These are phyloP conservation scores for Aureoboletus auriporus DNA, from an alignment of 768 basidiomycete species.

Conservation along the genomic window DNA sequence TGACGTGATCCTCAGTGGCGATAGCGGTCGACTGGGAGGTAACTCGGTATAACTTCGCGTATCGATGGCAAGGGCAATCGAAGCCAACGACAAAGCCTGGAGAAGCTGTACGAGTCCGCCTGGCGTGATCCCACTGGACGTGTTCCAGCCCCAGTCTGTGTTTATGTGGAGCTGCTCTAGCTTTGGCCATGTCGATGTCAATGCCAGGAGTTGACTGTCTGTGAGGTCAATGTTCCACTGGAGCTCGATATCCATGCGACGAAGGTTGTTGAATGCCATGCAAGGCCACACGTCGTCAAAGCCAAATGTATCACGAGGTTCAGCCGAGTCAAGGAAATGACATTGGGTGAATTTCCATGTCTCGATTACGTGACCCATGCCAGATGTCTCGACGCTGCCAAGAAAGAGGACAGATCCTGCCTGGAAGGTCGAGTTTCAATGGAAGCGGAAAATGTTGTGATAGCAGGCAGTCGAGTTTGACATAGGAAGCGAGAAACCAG, in stretches of 20 bases:
- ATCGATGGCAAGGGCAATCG: conserved; percentile 4
- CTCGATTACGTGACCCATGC: not conserved
- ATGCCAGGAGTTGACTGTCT: not conserved
- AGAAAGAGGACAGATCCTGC: not conserved
- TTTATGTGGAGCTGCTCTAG: conserved; percentile 7
- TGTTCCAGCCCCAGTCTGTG: conserved; percentile 4
- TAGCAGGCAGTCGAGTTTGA: not conserved
- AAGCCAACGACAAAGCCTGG: not conserved
- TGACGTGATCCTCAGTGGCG: too few relatives aligned
- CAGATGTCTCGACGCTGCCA: not conserved
- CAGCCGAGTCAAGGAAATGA: conserved; percentile 3
- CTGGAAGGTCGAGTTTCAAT: not conserved
- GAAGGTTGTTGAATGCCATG: conserved; percentile 1
- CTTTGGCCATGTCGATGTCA: conserved; percentile 8
- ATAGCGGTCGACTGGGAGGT: not conserved
- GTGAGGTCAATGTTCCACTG: not conserved
- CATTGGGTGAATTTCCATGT: not conserved
- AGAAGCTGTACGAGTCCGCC: conserved; percentile 4
- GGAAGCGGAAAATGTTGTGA: not conserved
- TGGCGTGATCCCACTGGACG: conserved; percentile 3
- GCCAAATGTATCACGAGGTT: too few relatives aligned
- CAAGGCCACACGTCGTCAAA: not conserved
- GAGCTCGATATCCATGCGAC: not conserved
- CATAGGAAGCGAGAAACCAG: not conserved
- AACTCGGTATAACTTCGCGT: not conserved